Base-by-base conservation (phyloP, 108 stramenopile genomes). In the Stephanodiscus triporus region DNA sequence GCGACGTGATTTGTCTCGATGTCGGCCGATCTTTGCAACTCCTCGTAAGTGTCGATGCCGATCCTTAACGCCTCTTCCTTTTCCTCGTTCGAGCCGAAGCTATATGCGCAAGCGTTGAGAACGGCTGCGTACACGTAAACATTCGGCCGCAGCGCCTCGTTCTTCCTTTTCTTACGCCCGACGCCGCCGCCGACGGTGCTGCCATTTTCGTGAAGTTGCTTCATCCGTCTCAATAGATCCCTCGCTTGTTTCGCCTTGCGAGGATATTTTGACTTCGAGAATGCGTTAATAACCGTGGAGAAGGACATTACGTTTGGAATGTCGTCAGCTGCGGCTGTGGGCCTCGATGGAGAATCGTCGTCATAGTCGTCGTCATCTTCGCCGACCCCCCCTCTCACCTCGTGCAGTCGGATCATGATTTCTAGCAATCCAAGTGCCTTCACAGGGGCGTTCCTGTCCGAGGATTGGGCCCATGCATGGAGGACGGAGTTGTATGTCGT, bases 401-500 rank as follows among this genome's bases (percentile, higher is more conserved):
- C 69, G 19, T 70, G 75, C n/a, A 75, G 58, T 61, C 75, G 62
- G 53, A 78, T 64, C 81, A 82, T 82, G 9, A 68, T 65, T 20
- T 82, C 74, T 2, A 82, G 45, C 36, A 82, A 40, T 6, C 75
- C 81, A 17, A 73, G 54, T 2, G 81, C 81, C 42, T 77, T 82
- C 30, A 76, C 72, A 14, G 81, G 72, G 38, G 78, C 78, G 45
- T 80, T 80, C 19, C 70, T 63, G 72, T 82, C 77, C 27, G 45
- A 53, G 23, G 86, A 83, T 50, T 80, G 80, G 34, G 86, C 72
- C 70, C 76, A 81, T 11, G 87, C 85, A 70, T 88, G 83, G 16
- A 88, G 76, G 16, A 91, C 85, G 17, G 90, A 85, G 54, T 91
- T 91, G 75, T 87, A 91, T 4, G 82, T 87, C 1, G 71, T 58